A percentile compares a stretch with the other conserved stretches of the same genome.
phyloP scores from a whole-genome alignment of 2,329 filamentous ascomycete species.

The Dactylellina haptotyla region DNA sequence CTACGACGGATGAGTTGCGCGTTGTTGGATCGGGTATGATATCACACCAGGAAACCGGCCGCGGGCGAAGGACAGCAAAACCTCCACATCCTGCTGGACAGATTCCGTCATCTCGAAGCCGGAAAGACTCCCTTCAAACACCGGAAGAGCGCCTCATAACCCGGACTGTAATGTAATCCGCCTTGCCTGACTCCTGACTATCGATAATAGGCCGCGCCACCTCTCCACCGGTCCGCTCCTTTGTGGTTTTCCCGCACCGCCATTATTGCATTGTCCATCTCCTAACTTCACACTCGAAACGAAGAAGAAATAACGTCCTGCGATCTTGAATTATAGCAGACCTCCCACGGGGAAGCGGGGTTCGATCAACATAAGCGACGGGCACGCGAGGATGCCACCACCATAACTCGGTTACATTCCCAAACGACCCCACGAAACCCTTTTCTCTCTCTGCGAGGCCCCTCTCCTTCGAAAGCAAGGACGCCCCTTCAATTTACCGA shows the following conservation, averaged over 20 bases:
- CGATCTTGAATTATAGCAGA: slow-evolving; percentile 3
- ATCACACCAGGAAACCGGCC: slow-evolving; percentile 40
- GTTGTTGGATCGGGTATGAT: slow-evolving; percentile 37
- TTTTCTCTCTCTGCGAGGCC: background rate
- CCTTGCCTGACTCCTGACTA: no score
- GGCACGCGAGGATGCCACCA: slow-evolving; percentile 44
- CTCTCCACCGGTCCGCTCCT: no score
- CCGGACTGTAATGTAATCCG: no score
- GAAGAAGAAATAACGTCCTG: no score
- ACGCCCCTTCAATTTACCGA: background rate
- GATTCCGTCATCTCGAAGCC: background rate
- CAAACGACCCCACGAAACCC: slow-evolving; percentile 1
- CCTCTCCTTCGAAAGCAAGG: slow-evolving; percentile 1
- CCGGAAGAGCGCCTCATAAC: background rate
- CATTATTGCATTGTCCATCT: no score
- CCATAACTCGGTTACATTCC: slow-evolving; percentile 22
- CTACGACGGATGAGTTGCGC: background rate
- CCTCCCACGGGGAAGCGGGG: slow-evolving; percentile 24
- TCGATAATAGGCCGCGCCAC: background rate
- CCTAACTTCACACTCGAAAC: no score
- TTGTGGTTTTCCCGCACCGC: no score
- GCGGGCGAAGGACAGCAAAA: background rate
- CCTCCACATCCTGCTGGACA: slow-evolving; percentile 22
- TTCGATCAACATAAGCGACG: slow-evolving; percentile 22
- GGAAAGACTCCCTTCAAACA: background rate